A percentile compares a stretch with the other conserved stretches of the same genome.
phyloP scores from a whole-genome alignment of 1,284 basidiomycete genomes.

The Ustilago loliicola region DNA sequence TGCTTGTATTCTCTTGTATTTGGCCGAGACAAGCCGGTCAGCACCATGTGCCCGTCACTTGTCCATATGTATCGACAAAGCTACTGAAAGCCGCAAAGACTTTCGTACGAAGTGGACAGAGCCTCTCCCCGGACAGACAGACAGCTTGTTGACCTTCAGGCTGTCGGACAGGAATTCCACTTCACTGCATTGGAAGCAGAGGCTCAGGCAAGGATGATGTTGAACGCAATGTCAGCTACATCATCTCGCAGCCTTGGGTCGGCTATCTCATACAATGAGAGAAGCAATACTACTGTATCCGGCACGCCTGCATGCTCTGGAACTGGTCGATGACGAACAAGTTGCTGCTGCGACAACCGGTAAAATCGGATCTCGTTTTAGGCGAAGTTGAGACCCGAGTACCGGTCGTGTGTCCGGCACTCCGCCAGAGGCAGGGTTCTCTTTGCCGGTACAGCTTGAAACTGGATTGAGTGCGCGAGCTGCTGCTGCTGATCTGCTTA shows the following conservation, averaged over 20 bases:
- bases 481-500: neutral
- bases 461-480: neutral
- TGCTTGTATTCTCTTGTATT: conserved; percentile 5
- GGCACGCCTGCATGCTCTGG: too few relatives aligned
- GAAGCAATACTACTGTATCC: too few relatives aligned
- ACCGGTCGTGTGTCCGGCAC: conserved; percentile 9
- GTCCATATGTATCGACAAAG: too few relatives aligned
- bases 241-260: too few relatives aligned
- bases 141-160: neutral
- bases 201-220: too few relatives aligned
- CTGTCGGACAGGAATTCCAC: too few relatives aligned
- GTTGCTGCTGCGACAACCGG: neutral
- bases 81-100: too few relatives aligned
- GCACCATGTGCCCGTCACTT: neutral
- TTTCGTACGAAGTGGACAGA: neutral
- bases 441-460: neutral
- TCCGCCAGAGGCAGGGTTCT: neutral
- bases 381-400: conserved; percentile 3
- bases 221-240: too few relatives aligned
- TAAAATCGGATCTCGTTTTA: conserved; percentile 11
- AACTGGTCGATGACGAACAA: neutral
- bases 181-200: neutral
- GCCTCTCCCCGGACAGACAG: neutral
- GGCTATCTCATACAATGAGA: too few relatives aligned
- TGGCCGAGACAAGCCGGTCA: neutral